A percentile compares a stretch with the other conserved stretches of the same genome.
phyloP scores from a whole-genome alignment of 768 basidiomycete genomes.

The Tephrocybe sp. region DNA sequence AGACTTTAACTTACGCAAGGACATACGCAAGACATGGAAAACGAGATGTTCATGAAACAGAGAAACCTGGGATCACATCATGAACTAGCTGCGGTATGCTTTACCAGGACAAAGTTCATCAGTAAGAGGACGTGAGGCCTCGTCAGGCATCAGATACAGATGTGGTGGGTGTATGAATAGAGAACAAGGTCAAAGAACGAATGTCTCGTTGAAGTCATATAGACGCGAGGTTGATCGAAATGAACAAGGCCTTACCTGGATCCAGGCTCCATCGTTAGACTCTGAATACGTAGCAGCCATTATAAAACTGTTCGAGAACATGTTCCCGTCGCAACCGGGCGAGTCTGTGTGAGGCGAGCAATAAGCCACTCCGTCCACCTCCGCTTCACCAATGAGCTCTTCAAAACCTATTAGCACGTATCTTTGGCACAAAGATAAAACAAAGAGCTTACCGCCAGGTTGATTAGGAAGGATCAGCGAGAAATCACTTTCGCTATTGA shows the following conservation, averaged over 20 bases:
- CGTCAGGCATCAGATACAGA: not conserved
- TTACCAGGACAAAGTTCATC: not conserved
- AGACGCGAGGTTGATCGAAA: too few species aligned
- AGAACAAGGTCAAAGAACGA: too few species aligned
- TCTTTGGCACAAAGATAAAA: not conserved
- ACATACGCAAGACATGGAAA: too few species aligned
- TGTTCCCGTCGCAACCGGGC: slow-evolving; percentile 8
- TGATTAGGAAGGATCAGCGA: slow-evolving; percentile 17
- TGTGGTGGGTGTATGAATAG: too few species aligned
- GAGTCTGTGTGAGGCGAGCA: slow-evolving; percentile 11
- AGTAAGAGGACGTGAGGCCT: too few species aligned
- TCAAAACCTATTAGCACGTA: not conserved
- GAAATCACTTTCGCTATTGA: slow-evolving; percentile 16
- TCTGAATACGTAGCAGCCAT: slow-evolving; percentile 15
- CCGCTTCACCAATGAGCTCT: slow-evolving; percentile 21
- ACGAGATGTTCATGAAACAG: too few species aligned
- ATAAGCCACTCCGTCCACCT: slow-evolving; percentile 19
- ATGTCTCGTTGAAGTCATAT: too few species aligned
- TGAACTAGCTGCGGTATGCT: not conserved
- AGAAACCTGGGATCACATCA: not conserved
- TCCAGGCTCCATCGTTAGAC: slow-evolving; percentile 17
- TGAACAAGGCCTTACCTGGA: slow-evolving; percentile 14
- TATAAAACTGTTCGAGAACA: slow-evolving; percentile 18
- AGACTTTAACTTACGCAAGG: not conserved
- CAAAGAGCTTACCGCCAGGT: slow-evolving; percentile 8